Percentiles rank a stretch among this genome's conserved stretches.
Conservation (phyloP, 257 asterid genomes). For the Coffea eugenioides region DNA sequence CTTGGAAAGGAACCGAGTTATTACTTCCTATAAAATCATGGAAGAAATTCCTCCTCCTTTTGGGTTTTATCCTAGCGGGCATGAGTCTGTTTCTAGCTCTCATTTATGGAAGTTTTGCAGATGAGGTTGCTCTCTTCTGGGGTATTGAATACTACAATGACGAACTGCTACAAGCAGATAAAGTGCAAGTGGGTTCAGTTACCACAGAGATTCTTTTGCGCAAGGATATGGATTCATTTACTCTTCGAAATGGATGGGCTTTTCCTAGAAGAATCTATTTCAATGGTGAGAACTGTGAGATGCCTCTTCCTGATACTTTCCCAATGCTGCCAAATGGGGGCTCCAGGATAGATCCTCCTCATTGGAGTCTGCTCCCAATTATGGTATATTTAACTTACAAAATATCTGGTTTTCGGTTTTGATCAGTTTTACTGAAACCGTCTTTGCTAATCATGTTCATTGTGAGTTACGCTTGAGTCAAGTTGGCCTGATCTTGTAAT, state of each 20-base stretch:
- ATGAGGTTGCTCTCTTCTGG: slow-evolving; percentile 67
- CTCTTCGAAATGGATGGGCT: slow-evolving; percentile 67
- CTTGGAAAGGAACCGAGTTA: too few relatives aligned
- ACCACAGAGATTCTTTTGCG: slow-evolving; percentile 56
- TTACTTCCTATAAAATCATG: background rate
- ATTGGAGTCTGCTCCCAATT: slow-evolving; percentile 15
- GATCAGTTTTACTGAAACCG: background rate
- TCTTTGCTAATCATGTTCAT: background rate
- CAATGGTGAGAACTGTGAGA: slow-evolving; percentile 67
- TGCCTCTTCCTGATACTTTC: slow-evolving; percentile 66
- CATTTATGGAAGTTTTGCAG: slow-evolving; percentile 33
- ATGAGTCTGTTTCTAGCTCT: background rate
- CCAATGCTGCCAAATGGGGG: slow-evolving; percentile 62
- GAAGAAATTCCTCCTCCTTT: background rate
- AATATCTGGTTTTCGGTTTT: slow-evolving; percentile 4
- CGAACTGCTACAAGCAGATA: slow-evolving; percentile 39
- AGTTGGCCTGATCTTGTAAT: background rate
- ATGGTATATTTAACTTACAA: slow-evolving; percentile 27
- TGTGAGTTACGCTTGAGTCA: background rate
- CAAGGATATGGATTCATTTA: slow-evolving; percentile 51
- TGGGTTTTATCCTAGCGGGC: background rate
- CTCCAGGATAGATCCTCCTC: slow-evolving; percentile 11
- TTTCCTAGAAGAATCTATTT: slow-evolving; percentile 66
- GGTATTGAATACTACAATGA: slow-evolving; percentile 49
- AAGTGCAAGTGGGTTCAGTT: slow-evolving; percentile 47